Evolutionary conservation across 2,329 filamentous ascomycete species (phyloP).

Genomic region (Aspergillus sp.): DNA sequence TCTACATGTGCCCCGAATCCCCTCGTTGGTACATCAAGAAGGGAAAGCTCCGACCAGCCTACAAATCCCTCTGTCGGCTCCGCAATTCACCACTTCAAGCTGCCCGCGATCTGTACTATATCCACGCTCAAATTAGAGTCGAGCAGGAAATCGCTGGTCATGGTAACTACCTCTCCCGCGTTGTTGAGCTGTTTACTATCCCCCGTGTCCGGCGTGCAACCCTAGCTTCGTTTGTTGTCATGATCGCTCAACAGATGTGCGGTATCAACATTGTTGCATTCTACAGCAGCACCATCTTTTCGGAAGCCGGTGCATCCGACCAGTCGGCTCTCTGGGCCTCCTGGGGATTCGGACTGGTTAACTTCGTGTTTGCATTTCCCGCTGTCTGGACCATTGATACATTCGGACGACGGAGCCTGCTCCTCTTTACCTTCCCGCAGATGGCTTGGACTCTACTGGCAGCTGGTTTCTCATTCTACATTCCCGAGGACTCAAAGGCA

Average conservation of each 20-base stretch:
- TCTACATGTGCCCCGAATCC: conserved; percentile 65
- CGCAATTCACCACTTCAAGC: conserved; percentile 61
- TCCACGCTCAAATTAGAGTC: conserved; percentile 52
- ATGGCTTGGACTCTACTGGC: conserved; percentile 68
- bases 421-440: conserved; percentile 66
- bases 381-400: conserved; percentile 68
- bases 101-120: conserved; percentile 63
- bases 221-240: conserved; percentile 73
- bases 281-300: conserved; percentile 63
- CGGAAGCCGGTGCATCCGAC: conserved; percentile 55
- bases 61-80: conserved; percentile 56
- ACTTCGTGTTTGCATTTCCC: conserved; percentile 66
- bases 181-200: conserved; percentile 53
- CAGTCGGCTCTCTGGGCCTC: conserved; percentile 62
- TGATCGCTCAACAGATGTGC: conserved; percentile 75
- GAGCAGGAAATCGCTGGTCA: conserved; percentile 44
- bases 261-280: conserved; percentile 74
- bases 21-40: conserved; percentile 70
- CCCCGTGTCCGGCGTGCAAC: conserved; percentile 60
- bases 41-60: conserved; percentile 60
- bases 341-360: conserved; percentile 65
- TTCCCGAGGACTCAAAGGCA: conserved; percentile 42
- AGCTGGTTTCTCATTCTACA: conserved; percentile 60
- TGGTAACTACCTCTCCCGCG: conserved; percentile 61
- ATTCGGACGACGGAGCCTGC: conserved; percentile 61